These are phyloP conservation scores for Plasmodium vivax DNA, from an alignment of 169 alveolate genomes.

Conservation along the genomic window DNA sequence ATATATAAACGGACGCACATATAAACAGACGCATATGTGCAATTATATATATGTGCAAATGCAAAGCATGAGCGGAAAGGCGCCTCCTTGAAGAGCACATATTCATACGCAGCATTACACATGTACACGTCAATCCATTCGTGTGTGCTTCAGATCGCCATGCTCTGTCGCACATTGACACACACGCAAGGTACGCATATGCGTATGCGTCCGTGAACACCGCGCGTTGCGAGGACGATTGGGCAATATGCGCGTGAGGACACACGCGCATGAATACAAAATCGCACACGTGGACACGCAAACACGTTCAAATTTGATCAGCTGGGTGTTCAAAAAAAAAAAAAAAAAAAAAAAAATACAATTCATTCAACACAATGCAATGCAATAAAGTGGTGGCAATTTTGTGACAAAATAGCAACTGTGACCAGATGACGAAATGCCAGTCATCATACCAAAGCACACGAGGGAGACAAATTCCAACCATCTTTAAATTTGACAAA, in stretches of 20 bases:
- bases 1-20: too few species aligned
- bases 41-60: not conserved
- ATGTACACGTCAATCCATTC: not conserved
- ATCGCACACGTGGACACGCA: not conserved
- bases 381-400: not conserved
- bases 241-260: not conserved
- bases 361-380: not conserved
- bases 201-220: not conserved
- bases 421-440: not conserved
- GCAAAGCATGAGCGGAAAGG: not conserved
- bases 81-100: not conserved
- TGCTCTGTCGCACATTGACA: not conserved
- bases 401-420: not conserved
- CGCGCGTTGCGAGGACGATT: not conserved
- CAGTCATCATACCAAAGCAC: not conserved
- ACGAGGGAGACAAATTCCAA: not conserved
- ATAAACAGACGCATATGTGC: not conserved
- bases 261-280: not conserved
- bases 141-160: not conserved
- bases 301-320: not conserved
- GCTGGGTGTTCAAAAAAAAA: not conserved
- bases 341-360: not conserved
- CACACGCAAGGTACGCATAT: not conserved
- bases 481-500: not conserved
- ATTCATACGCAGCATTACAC: not conserved